phyloP scores from a whole-genome alignment of 2,329 filamentous ascomycete species.

The Exophiala phaeomuriformis region DNA sequence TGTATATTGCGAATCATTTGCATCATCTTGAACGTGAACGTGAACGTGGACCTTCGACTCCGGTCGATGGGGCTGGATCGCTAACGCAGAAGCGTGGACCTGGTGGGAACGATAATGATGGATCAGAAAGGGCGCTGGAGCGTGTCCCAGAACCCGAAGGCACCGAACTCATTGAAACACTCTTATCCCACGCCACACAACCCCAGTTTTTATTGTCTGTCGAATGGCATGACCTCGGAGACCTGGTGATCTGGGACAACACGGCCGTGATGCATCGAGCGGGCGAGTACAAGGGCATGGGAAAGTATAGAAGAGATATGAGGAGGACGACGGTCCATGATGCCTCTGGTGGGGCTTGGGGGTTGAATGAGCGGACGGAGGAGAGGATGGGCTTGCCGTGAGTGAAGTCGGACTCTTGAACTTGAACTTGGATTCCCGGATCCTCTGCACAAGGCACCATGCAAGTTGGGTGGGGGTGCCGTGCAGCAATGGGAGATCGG shows the following conservation, averaged over 20 bases:
- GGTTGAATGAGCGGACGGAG: slow-evolving; percentile 35
- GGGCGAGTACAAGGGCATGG: slow-evolving; percentile 38
- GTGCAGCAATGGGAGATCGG: too few species aligned
- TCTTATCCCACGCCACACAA: slow-evolving; percentile 43
- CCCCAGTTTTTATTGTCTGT: slow-evolving; percentile 43
- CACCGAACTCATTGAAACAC: slow-evolving; percentile 30
- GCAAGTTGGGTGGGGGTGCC: too few species aligned
- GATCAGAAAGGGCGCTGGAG: not conserved
- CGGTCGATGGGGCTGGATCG: too few species aligned
- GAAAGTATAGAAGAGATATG: slow-evolving; percentile 47
- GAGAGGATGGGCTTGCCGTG: slow-evolving; percentile 30
- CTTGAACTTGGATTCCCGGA: too few species aligned
- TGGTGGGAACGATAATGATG: too few species aligned
- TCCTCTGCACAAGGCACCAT: too few species aligned
- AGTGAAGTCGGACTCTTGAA: not conserved
- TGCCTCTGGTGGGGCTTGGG: slow-evolving; percentile 37
- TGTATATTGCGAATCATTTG: slow-evolving; percentile 49
- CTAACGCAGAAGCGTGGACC: too few species aligned
- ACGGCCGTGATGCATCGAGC: slow-evolving; percentile 51
- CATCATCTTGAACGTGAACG: slow-evolving; percentile 41
- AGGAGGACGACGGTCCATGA: slow-evolving; percentile 52
- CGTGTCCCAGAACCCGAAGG: slow-evolving; percentile 31
- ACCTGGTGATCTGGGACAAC: slow-evolving; percentile 56
- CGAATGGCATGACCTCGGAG: slow-evolving; percentile 44
- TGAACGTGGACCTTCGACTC: too few species aligned